These are phyloP conservation scores for Hyaloscypha finlandica DNA, from an alignment of 495 filamentous ascomycete species.

Conservation along the genomic window DNA sequence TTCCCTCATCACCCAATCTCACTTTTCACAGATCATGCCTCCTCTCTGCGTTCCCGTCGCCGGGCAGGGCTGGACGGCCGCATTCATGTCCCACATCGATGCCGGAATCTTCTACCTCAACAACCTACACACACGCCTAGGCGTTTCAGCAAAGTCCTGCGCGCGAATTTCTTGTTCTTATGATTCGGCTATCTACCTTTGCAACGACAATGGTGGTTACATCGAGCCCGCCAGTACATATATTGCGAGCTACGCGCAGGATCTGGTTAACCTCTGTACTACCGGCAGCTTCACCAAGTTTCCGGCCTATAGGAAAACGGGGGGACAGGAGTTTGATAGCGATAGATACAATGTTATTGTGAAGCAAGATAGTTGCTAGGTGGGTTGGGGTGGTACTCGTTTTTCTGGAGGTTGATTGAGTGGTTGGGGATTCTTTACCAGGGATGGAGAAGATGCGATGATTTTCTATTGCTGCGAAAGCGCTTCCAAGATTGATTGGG, in stretches of 20 bases:
- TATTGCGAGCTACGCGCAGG: background rate
- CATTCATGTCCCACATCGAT: background rate
- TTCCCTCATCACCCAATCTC: background rate
- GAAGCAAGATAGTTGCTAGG: background rate
- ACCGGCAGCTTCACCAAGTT: background rate
- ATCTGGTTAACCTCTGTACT: background rate
- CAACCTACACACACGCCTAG: background rate
- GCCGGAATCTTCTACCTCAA: background rate
- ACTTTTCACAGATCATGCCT: background rate
- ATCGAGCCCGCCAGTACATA: background rate
- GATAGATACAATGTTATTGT: background rate
- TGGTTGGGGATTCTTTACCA: too few relatives aligned
- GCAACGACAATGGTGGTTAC: background rate
- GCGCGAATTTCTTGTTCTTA: background rate
- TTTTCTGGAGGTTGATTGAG: too few relatives aligned
- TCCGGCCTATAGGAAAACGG: background rate
- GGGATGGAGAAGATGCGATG: too few relatives aligned
- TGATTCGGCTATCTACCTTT: background rate
- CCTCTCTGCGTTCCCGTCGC: background rate
- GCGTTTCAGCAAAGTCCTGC: background rate
- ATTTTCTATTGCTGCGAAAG: too few relatives aligned
- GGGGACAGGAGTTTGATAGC: background rate
- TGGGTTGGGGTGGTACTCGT: background rate
- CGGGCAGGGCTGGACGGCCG: background rate
- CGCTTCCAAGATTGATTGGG: too few relatives aligned